These are phyloP conservation scores for Suillus spraguei DNA, from an alignment of 768 basidiomycete species.

Conservation along the genomic window DNA sequence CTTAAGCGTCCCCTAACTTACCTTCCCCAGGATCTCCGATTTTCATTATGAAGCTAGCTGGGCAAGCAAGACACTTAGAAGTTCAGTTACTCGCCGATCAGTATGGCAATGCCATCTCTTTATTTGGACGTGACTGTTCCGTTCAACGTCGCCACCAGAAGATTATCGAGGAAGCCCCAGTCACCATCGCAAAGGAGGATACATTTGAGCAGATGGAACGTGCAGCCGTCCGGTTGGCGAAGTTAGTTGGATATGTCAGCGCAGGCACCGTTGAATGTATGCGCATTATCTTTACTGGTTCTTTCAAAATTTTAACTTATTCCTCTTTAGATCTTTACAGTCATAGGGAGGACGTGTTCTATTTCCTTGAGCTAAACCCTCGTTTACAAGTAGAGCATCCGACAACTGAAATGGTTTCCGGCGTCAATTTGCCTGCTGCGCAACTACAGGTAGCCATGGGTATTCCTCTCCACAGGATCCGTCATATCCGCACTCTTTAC, in stretches of 20 bases:
- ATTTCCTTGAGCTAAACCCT: conserved; percentile 98
- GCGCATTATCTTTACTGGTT: conserved; percentile 24
- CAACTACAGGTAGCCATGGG: conserved; percentile 99
- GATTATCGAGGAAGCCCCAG: conserved; percentile 99
- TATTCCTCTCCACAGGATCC: conserved; percentile 91
- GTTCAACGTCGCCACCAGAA: conserved; percentile 99
- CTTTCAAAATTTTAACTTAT: conserved; percentile 13
- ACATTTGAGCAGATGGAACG: conserved; percentile 98
- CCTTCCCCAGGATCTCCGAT: conserved; percentile 83
- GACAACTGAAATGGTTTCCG: conserved; percentile 99
- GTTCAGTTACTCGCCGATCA: conserved; percentile 99
- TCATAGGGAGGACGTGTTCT: conserved; percentile 90
- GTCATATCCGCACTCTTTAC: conserved; percentile 94
- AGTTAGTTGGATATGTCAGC: conserved; percentile 97
- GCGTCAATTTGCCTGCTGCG: conserved; percentile 96
- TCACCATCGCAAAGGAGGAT: conserved; percentile 91
- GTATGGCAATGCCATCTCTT: conserved; percentile 98
- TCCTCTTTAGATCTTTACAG: conserved; percentile 81
- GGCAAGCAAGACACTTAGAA: conserved; percentile 95
- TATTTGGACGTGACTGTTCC: conserved; percentile 99
- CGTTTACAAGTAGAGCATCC: conserved; percentile 99
- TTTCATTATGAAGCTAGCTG: conserved; percentile 99
- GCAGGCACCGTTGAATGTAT: conserved; percentile 98
- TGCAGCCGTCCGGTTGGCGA: conserved; percentile 98
- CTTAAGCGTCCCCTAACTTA: conserved; percentile 13